Evolutionary conservation across 495 filamentous ascomycete genomes (phyloP), one percentile per base, ranked within the genome.

Genomic region (Penicillium fimorum): DNA sequence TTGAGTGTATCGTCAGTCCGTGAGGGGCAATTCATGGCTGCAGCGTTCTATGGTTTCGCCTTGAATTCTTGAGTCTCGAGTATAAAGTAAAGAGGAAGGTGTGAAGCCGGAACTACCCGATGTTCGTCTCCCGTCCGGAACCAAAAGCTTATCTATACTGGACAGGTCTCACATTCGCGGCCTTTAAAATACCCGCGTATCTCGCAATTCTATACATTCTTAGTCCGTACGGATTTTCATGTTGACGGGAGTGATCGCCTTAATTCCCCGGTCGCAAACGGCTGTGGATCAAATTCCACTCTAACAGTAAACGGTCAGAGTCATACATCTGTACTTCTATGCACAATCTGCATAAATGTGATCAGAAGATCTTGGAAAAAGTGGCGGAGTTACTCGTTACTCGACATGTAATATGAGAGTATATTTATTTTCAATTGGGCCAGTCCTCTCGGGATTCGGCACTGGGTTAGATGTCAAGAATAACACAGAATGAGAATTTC

Each of bases 21-120:
- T 13, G 84, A 87, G 27, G 83, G 84, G 67, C 83, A 82, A 61
- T 86, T 87, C 84, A 87, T 87, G 62, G 53, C 66, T 62, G 48
- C 10, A 18, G 33, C 2, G 22, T 22, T 22, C 22, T 22, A 22
- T 22, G 35, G 22, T 47, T 43, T 47, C 30, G 44, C 30, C 15
- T 44, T 37, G 42, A 40, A 37, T n/a, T 37, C 35, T 56, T 57
- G 48, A 50, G 46, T 17, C 22, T 58, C 33, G 65, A 55, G 44
- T 27, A 38, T 13, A 37, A 53, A 56, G 17, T 40, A 20, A 42
- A 32, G 8, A 35, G 56, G 47, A 65, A 50, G 55, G 35, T 59
- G 56, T 50, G 47, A 42, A 53, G 58, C 69, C 69, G 66, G 54
- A 61, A 65, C 32, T 60, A 59, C 61, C 68, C 68, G 68, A 68